These are phyloP conservation scores for Physcomitrium patens DNA, from an alignment of 225 moss, liverwort and hornwort genomes.

Conservation along the genomic window DNA sequence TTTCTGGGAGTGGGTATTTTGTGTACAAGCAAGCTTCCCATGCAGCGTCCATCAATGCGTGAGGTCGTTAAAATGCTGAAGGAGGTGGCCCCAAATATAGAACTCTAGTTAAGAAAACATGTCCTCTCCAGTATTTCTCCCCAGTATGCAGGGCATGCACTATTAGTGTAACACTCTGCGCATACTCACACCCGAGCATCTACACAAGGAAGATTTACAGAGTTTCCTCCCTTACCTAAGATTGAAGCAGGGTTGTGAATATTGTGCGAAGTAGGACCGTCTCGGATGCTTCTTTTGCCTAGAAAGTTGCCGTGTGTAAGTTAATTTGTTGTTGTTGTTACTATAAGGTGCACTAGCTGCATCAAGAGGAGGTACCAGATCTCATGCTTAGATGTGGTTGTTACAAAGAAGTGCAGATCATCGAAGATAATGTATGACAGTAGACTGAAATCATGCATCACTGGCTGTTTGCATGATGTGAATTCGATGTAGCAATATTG, in stretches of 20 bases:
- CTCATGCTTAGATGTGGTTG: neutral
- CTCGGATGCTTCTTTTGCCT: too few relatives aligned
- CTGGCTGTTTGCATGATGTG: neutral
- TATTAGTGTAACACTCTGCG: neutral
- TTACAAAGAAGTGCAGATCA: neutral
- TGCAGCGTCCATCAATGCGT: constrained; percentile 57
- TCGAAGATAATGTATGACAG: neutral
- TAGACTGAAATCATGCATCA: neutral
- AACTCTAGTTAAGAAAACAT: neutral
- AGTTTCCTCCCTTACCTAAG: neutral
- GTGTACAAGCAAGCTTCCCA: constrained; percentile 48
- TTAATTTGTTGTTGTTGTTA: neutral
- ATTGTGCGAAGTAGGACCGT: neutral
- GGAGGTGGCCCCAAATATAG: constrained; percentile 41
- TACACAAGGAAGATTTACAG: neutral
- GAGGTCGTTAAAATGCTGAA: constrained; percentile 63
- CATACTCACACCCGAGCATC: neutral
- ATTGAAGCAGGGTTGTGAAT: constrained; percentile 2
- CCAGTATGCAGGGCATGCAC: neutral
- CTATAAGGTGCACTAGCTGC: neutral
- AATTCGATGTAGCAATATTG: neutral
- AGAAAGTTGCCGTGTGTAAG: neutral
- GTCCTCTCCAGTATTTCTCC: neutral
- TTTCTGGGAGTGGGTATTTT: constrained; percentile 45
- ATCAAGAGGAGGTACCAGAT: neutral